Evolutionary conservation across 345 rosid genomes (phyloP), one percentile per base, ranked within the genome.

Genomic region (Durio zibethinus): DNA sequence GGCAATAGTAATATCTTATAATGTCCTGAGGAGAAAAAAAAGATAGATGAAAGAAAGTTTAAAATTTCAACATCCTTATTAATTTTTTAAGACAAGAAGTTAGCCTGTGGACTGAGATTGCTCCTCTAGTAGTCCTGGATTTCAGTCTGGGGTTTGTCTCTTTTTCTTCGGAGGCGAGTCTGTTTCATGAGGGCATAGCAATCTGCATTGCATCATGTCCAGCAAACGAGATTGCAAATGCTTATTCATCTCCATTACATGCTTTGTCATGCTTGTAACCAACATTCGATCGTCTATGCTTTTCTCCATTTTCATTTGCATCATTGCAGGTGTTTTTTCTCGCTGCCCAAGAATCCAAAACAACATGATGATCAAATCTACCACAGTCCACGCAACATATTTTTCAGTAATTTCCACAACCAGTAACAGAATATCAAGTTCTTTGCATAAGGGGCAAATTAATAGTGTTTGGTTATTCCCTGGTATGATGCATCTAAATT

Each of bases 191-290:
- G 71, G 47, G 67, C 73, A 7, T 35, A 75, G 15, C 15, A 88
- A 45, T 15, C 89, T 83, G 25, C 23, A 71, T 71, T 83, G 85
- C 85, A 82, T 82, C 78, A 85, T 38, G 79, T 86, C 87, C 7
- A 86, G 82, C 80, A 88, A 73, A 48, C 83, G 85, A 48, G 80
- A 75, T 43, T 88, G 87, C 80, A 86, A 77, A 77, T 79, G 82
- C 73, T 79, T 79, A 71, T 78, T 88, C 79, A 88, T 86, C 72
- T 83, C 88, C 85, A 86, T 80, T 11, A 88, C 84, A 75, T 86
- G 89, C 72, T 77, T 88, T 12, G 88, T 72, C 88, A 83, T 86
- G 60, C 72, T 76, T 27, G 75, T 65, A 0, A 84, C 89, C 89
- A 85, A 83, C 48, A 65, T 74, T 65, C 83, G 80, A 10, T 78